Evolutionary conservation across 768 basidiomycete genomes (phyloP).

Genomic region (Pulveroboletus sp.): DNA sequence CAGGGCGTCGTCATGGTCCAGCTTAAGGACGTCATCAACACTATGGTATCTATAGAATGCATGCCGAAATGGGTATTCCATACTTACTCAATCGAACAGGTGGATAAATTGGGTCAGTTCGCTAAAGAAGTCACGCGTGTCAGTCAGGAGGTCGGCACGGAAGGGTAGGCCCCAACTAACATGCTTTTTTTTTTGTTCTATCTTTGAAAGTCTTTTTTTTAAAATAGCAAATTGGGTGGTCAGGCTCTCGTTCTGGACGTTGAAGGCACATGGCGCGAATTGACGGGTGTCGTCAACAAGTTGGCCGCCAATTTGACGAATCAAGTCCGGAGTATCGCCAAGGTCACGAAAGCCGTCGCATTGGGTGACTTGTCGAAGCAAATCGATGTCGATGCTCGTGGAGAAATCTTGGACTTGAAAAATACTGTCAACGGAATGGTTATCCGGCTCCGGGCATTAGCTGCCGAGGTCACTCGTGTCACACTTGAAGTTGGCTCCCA

Average conservation of each 20-base stretch:
- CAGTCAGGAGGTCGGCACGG: conserved; percentile 78
- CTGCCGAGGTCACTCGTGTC: conserved; percentile 80
- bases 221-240: conserved; percentile 76
- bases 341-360: conserved; percentile 73
- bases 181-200: not conserved
- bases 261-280: conserved; percentile 85
- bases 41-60: conserved; percentile 40
- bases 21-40: conserved; percentile 74
- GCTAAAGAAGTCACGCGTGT: conserved; percentile 89
- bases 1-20: conserved; percentile 78
- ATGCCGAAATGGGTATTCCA: conserved; percentile 1
- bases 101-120: conserved; percentile 76
- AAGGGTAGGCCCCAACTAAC: conserved; percentile 44
- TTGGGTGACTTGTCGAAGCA: conserved; percentile 84
- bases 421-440: conserved; percentile 54
- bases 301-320: conserved; percentile 71
- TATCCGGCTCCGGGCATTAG: conserved; percentile 53
- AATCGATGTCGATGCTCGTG: conserved; percentile 86
- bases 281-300: conserved; percentile 81
- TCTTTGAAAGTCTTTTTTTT: conserved; percentile 17
- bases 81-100: conserved; percentile 32
- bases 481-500: conserved; percentile 84
- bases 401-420: conserved; percentile 85
- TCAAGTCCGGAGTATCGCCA: conserved; percentile 54
- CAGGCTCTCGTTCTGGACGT: conserved; percentile 84